Conservation (phyloP, 352 stramenopile genomes). For the Phytophthora ramorum region DNA sequence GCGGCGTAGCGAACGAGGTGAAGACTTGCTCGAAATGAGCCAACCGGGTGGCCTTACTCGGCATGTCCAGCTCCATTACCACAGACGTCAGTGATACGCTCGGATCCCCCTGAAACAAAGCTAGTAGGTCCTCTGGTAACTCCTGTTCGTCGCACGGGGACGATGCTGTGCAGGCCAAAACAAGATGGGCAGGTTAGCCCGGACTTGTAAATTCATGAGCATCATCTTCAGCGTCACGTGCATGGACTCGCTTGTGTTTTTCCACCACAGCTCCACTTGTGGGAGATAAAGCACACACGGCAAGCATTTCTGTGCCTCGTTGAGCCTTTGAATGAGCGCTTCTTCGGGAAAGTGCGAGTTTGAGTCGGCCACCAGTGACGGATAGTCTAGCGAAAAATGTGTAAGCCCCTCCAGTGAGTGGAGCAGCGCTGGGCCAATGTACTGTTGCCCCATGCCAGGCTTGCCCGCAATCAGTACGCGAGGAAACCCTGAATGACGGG, state of each 20-base stretch:
- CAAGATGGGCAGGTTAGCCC: constrained; percentile 72
- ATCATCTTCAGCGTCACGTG: constrained; percentile 84
- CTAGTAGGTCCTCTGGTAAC: constrained; percentile 59
- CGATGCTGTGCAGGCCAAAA: constrained; percentile 79
- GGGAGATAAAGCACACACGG: constrained; percentile 86
- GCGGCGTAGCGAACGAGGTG: constrained; percentile 56
- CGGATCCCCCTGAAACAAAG: constrained; percentile 62
- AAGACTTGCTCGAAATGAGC: constrained; percentile 77
- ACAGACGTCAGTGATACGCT: constrained; percentile 54
- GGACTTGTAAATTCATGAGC: constrained; percentile 75
- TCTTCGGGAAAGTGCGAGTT: constrained; percentile 76
- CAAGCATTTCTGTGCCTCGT: constrained; percentile 77
- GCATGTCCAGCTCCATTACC: constrained; percentile 47
- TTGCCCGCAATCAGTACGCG: constrained; percentile 71
- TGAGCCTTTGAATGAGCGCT: constrained; percentile 76
- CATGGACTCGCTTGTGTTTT: constrained; percentile 76
- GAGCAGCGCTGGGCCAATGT: constrained; percentile 68
- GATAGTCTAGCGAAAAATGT: constrained; percentile 85
- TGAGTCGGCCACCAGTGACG: constrained; percentile 72
- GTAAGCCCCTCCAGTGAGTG: constrained; percentile 80
- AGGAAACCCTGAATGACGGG: constrained; percentile 66
- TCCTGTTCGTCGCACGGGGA: constrained; percentile 28
- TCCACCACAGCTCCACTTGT: constrained; percentile 81
- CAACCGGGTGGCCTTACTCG: constrained; percentile 36
- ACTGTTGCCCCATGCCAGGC: constrained; percentile 75